These are phyloP conservation scores for Ceratocystis ficicola DNA, from an alignment of 2,329 filamentous ascomycete genomes.

Conservation along the genomic window DNA sequence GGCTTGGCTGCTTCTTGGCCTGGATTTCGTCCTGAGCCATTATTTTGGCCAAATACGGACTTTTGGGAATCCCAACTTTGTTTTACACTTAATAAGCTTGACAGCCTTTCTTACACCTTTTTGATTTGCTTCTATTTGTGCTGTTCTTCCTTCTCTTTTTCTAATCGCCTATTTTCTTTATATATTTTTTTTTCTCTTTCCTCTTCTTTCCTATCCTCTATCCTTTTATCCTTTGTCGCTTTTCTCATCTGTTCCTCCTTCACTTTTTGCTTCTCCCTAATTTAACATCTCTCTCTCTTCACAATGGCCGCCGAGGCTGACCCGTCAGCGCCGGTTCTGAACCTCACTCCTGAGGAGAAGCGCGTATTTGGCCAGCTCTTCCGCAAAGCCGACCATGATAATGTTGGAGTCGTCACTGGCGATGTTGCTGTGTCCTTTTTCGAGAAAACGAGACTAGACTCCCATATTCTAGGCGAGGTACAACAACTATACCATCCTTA, in stretches of 20 bases:
- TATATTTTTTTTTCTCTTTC: neutral
- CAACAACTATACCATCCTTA: conserved; percentile 27
- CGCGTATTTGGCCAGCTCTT: conserved; percentile 88
- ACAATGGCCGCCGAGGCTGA: conserved; percentile 21
- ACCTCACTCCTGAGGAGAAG: conserved; percentile 85
- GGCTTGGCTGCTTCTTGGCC: neutral
- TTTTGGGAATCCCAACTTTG: neutral
- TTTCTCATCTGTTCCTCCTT: neutral
- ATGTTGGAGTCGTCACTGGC: conserved; percentile 84
- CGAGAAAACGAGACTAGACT: conserved; percentile 82
- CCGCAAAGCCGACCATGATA: conserved; percentile 81
- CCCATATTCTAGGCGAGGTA: conserved; percentile 77
- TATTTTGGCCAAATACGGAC: conserved; percentile 15
- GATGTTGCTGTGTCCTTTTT: conserved; percentile 97
- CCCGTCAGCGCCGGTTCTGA: conserved; percentile 50
- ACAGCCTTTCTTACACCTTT: neutral
- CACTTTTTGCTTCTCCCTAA: neutral
- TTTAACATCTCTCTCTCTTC: neutral
- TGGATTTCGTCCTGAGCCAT: conserved; percentile 5
- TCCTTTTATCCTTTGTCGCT: neutral
- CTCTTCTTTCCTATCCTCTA: neutral
- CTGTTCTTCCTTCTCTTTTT: neutral
- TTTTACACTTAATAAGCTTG: neutral
- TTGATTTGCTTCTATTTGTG: neutral
- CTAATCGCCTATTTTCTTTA: neutral